Conservation (phyloP, 305 asterid genomes). For the Stenogyne calaminthoides region DNA sequence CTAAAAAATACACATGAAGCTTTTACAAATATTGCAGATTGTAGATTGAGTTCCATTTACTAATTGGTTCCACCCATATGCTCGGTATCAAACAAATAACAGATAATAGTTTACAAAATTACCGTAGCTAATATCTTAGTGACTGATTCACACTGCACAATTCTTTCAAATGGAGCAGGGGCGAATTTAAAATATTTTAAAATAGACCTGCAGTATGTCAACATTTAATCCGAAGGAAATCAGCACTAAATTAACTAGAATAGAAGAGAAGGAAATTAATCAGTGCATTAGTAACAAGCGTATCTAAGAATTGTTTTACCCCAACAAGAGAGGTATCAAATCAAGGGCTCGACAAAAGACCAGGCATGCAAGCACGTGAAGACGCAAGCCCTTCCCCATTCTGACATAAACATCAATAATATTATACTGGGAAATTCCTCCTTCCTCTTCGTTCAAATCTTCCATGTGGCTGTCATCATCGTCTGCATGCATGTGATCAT, state of each 20-base stretch:
- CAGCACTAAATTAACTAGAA: not conserved
- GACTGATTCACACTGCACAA: slow-evolving; percentile 44
- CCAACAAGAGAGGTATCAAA: slow-evolving; percentile 62
- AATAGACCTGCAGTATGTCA: slow-evolving; percentile 59
- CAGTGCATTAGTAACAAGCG: not conserved
- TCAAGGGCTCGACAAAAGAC: slow-evolving; percentile 81
- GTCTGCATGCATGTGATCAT: too few species aligned
- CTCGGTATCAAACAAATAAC: too few species aligned
- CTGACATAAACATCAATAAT: slow-evolving; percentile 55
- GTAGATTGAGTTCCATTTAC: not conserved
- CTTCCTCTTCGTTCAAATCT: slow-evolving; percentile 16
- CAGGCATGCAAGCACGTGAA: slow-evolving; percentile 87
- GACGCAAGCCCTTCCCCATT: slow-evolving; percentile 64
- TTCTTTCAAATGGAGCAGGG: slow-evolving; percentile 88
- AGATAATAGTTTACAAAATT: slow-evolving; percentile 15
- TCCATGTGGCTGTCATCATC: too few species aligned
- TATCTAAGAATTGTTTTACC: slow-evolving; percentile 44
- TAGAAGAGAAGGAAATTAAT: not conserved
- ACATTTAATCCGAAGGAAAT: slow-evolving; percentile 1
- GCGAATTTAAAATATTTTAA: slow-evolving; percentile 68
- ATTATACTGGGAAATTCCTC: slow-evolving; percentile 20
- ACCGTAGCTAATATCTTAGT: slow-evolving; percentile 49
- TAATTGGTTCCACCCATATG: not conserved
- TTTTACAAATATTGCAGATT: slow-evolving; percentile 13
- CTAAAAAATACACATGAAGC: slow-evolving; percentile 41